Evolutionary conservation across 176 grass and related monocot species (phyloP).

Genomic region (Zea luxurians): DNA sequence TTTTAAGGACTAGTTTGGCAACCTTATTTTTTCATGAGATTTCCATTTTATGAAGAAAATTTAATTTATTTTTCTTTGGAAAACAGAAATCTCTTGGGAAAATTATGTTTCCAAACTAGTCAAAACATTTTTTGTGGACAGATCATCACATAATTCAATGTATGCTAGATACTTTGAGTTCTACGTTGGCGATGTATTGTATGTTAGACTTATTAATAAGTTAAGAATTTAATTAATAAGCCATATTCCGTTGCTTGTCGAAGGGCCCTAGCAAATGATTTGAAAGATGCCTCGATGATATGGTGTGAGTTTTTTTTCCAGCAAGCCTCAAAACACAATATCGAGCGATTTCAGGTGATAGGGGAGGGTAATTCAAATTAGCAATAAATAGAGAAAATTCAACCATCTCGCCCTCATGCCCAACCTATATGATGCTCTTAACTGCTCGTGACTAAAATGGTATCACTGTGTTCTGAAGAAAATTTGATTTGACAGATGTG

Average conservation of each 20-base stretch:
- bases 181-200: no score
- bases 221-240: no score
- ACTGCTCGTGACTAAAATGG: not conserved
- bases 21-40: no score
- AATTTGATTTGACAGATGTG: conserved; percentile 67
- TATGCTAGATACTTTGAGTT: no score
- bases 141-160: no score
- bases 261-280: conserved; percentile 96
- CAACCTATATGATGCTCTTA: not conserved
- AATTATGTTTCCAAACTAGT: no score
- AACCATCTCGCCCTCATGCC: not conserved
- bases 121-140: no score
- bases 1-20: no score
- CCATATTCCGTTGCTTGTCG: conserved; percentile 89
- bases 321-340: conserved; percentile 58
- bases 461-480: not conserved
- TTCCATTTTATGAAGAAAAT: no score
- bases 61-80: no score
- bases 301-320: conserved; percentile 87
- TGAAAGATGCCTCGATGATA: conserved; percentile 88
- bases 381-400: not conserved
- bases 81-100: no score
- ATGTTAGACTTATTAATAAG: no score
- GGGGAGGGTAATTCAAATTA: not conserved
- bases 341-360: not conserved